Percentiles rank a stretch among this genome's conserved stretches.
Evolutionary conservation across 176 grass and related monocot species (phyloP).

Genomic region (Lolium rigidum): DNA sequence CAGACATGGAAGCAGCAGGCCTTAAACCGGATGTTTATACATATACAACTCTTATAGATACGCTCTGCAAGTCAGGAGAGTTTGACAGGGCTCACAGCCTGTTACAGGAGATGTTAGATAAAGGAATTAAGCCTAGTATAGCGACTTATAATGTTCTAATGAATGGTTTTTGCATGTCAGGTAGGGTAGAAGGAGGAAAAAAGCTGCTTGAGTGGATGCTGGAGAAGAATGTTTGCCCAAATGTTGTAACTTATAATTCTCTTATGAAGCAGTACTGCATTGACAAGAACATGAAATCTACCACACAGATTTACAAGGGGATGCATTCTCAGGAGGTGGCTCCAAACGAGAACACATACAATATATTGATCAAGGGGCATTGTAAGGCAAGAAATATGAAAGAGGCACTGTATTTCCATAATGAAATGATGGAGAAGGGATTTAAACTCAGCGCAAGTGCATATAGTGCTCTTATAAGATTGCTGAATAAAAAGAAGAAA

Average conservation of each 20-base stretch:
- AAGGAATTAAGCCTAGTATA: slow-evolving; percentile 86
- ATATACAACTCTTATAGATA: slow-evolving; percentile 93
- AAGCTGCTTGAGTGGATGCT: slow-evolving; percentile 90
- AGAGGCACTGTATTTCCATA: slow-evolving; percentile 83
- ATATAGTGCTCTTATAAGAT: slow-evolving; percentile 81
- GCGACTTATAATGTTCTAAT: slow-evolving; percentile 97
- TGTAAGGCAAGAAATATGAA: slow-evolving; percentile 93
- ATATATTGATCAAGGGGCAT: slow-evolving; percentile 91
- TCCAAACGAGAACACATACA: slow-evolving; percentile 88
- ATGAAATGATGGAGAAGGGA: slow-evolving; percentile 77
- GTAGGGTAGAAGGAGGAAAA: slow-evolving; percentile 79
- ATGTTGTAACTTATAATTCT: slow-evolving; percentile 81
- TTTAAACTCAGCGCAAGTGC: slow-evolving; percentile 69
- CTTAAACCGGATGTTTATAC: slow-evolving; percentile 79
- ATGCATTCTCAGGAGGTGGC: slow-evolving; percentile 61
- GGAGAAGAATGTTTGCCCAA: slow-evolving; percentile 65
- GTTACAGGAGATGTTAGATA: slow-evolving; percentile 87
- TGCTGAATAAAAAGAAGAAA: slow-evolving; percentile 86
- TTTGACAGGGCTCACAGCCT: slow-evolving; percentile 75
- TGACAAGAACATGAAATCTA: slow-evolving; percentile 80
- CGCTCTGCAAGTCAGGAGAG: slow-evolving; percentile 74
- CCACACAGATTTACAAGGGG: slow-evolving; percentile 76
- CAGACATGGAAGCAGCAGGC: slow-evolving; percentile 73
- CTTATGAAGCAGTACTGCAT: slow-evolving; percentile 86
- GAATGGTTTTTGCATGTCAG: slow-evolving; percentile 87